phyloP scores from a whole-genome alignment of 1,139 yeast species.

The Geotrichum carabidarum region DNA sequence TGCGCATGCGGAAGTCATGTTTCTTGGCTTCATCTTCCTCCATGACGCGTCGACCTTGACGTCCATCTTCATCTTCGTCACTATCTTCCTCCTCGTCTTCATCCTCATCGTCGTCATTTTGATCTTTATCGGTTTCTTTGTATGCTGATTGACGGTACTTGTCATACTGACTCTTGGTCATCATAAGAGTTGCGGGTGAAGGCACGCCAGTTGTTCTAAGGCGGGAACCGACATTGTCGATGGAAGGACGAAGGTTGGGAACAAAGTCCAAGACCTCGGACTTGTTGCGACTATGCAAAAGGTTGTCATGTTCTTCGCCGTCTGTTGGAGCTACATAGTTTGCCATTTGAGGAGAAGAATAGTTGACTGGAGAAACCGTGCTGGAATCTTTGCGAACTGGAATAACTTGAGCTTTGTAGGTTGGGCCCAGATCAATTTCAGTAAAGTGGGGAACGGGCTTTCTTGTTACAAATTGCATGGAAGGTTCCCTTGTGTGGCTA shows the following conservation, averaged over 20 bases:
- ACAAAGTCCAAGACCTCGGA: constrained; percentile 20
- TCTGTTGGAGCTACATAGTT: not conserved
- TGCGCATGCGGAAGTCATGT: constrained; percentile 33
- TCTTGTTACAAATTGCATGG: constrained; percentile 4
- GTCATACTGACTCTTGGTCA: constrained; percentile 22
- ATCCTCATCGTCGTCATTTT: constrained; percentile 10
- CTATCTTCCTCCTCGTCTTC: constrained; percentile 5
- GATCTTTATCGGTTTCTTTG: constrained; percentile 5
- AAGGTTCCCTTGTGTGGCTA: not conserved
- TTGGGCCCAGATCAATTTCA: constrained; percentile 18
- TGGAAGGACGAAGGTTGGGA: constrained; percentile 19
- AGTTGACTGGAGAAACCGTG: not conserved
- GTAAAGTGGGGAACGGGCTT: constrained; percentile 17
- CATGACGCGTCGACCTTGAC: constrained; percentile 20
- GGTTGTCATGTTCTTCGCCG: not conserved
- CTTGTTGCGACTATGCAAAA: not conserved
- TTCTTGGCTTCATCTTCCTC: constrained; percentile 29
- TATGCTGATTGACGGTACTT: constrained; percentile 10
- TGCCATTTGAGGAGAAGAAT: not conserved
- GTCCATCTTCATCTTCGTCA: constrained; percentile 10
- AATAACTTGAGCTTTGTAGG: constrained; percentile 18
- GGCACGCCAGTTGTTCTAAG: constrained; percentile 17
- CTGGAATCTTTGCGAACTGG: constrained; percentile 9
- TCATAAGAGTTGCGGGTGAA: constrained; percentile 17
- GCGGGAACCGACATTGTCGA: constrained; percentile 19